Evolutionary conservation across 2,329 filamentous ascomycete species (phyloP).

Genomic region (Scedosporium dehoogii): DNA sequence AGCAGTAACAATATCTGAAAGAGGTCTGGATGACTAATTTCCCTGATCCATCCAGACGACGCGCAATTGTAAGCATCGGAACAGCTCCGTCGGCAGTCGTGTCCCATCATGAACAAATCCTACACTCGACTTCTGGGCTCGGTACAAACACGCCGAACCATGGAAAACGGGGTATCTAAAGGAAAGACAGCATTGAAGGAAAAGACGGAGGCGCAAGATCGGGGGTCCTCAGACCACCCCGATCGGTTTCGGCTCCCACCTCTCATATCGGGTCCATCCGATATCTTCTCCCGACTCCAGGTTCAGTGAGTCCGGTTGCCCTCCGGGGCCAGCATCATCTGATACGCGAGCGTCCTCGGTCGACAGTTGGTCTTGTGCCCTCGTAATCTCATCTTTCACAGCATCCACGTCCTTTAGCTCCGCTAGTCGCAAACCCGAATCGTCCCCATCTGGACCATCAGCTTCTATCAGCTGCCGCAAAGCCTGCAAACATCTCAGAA

Average conservation of each 20-base stretch:
- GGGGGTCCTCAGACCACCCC: slow-evolving; percentile 7
- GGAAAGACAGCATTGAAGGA: not conserved
- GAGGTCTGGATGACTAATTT: not conserved
- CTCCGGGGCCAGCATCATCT: not conserved
- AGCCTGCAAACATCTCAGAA: slow-evolving; percentile 34
- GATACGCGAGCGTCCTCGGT: not conserved
- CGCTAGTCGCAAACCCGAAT: slow-evolving; percentile 21
- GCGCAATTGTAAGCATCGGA: not conserved
- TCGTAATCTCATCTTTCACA: slow-evolving; percentile 27
- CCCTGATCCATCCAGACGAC: not conserved
- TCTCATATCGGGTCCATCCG: slow-evolving; percentile 8
- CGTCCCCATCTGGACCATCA: slow-evolving; percentile 35
- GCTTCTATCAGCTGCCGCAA: slow-evolving; percentile 27
- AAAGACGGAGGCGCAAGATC: not conserved
- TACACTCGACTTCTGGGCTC: not conserved
- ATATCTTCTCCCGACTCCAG: slow-evolving; percentile 3
- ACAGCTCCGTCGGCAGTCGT: not conserved
- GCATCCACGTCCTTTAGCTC: slow-evolving; percentile 22
- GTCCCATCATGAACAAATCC: not conserved
- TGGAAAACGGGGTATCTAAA: not conserved
- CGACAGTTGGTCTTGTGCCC: not conserved
- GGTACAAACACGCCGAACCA: not conserved
- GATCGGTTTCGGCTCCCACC: slow-evolving; percentile 11
- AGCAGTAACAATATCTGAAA: too few species aligned
- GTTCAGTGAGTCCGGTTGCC: not conserved